Evolutionary conservation across 352 stramenopile genomes (phyloP).

Genomic region (Thalassiosira exigua): DNA sequence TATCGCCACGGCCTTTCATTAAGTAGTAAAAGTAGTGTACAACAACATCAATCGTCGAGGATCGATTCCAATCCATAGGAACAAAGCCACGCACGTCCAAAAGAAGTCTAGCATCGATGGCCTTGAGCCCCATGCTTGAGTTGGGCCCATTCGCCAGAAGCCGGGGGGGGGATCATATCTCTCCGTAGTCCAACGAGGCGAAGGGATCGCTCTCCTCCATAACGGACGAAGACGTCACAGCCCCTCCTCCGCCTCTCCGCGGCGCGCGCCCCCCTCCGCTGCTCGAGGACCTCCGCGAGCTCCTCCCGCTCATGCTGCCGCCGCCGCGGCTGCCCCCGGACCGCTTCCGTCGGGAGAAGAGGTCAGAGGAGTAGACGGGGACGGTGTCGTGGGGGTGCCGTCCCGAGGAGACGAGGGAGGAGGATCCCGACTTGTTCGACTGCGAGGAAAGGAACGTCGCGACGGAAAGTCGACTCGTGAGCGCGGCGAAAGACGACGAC

Average conservation of each 20-base stretch:
- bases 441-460: neutral
- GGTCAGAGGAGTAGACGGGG: constrained; percentile 34
- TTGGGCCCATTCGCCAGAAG: too few species aligned
- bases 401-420: constrained; percentile 13
- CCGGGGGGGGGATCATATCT: too few species aligned
- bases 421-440: constrained; percentile 41
- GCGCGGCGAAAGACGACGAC: too few species aligned
- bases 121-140: too few species aligned
- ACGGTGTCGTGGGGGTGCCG: constrained; percentile 50
- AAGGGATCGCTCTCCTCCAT: constrained; percentile 31
- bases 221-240: constrained; percentile 4
- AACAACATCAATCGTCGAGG: too few species aligned
- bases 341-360: constrained; percentile 16
- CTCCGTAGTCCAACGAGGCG: constrained; percentile 32
- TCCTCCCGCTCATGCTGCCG: neutral
- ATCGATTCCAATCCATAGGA: too few species aligned
- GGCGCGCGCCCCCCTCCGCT: neutral
- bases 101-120: too few species aligned
- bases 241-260: neutral
- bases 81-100: too few species aligned
- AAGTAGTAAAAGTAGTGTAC: too few species aligned
- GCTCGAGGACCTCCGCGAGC: neutral
- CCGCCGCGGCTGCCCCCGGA: neutral
- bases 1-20: too few species aligned
- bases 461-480: neutral